Evolutionary conservation across 805 yeast species (phyloP).

Genomic region (Lipomyces lipofer): DNA sequence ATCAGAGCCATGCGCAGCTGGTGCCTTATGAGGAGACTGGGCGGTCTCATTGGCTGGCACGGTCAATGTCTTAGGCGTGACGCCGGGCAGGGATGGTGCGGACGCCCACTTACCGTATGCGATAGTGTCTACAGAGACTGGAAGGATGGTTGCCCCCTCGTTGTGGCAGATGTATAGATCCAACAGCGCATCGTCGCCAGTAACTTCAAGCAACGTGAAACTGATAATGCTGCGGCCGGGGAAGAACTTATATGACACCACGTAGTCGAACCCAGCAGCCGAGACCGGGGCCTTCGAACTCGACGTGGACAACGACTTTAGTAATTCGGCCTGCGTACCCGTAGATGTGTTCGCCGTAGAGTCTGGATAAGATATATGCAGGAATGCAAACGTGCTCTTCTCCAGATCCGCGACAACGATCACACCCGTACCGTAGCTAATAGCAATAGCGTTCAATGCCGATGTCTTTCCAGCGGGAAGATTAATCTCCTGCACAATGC

Average conservation of each 20-base stretch:
- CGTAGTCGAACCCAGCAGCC: conserved; percentile 17
- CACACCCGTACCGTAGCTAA: conserved; percentile 15
- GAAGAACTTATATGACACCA: conserved; percentile 8
- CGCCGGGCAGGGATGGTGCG: conserved; percentile 8
- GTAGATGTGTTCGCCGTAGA: neutral
- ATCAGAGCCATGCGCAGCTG: neutral
- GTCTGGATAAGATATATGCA: conserved; percentile 20
- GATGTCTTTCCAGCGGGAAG: conserved; percentile 12
- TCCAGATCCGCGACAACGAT: conserved; percentile 25
- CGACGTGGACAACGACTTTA: conserved; percentile 2
- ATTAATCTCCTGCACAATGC: conserved; percentile 23
- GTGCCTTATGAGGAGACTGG: no score
- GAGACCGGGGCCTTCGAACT: neutral
- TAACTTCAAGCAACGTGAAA: conserved; percentile 17
- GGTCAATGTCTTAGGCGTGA: neutral
- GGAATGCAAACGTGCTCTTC: conserved; percentile 18
- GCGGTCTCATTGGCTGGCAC: neutral
- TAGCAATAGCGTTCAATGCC: conserved; percentile 6
- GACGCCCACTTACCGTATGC: conserved; percentile 17
- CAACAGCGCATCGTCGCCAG: conserved; percentile 14
- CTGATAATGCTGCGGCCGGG: conserved; percentile 13
- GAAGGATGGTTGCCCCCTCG: conserved; percentile 25
- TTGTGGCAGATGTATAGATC: conserved; percentile 24
- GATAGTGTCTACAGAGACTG: conserved; percentile 11
- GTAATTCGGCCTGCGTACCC: conserved; percentile 16